Percentiles rank a stretch among this genome's conserved stretches.
phyloP scores from a whole-genome alignment of 176 grass and related monocot genomes.

The Themeda triandra region DNA sequence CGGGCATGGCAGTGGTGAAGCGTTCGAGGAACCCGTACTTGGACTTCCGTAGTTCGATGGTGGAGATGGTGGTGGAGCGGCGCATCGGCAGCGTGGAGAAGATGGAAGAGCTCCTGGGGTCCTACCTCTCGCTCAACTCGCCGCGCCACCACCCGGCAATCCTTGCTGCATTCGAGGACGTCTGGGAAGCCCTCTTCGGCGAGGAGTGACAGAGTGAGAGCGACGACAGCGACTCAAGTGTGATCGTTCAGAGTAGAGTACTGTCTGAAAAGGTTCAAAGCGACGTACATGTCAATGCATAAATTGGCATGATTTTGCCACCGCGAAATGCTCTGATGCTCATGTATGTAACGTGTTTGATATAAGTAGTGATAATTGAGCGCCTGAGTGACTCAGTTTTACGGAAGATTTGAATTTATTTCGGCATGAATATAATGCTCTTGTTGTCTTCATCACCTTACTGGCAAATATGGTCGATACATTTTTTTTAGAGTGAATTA shows the following conservation, averaged over 20 bases:
- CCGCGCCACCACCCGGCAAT: slow-evolving; percentile 70
- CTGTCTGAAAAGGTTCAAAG: not conserved
- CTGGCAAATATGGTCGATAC: not conserved
- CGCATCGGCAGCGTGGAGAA: slow-evolving; percentile 41
- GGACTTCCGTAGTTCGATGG: slow-evolving; percentile 95
- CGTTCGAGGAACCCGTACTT: slow-evolving; percentile 70
- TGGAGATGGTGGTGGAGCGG: slow-evolving; percentile 83
- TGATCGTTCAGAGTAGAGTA: not conserved
- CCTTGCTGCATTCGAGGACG: slow-evolving; percentile 76
- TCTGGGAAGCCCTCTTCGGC: slow-evolving; percentile 74
- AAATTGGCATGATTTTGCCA: slow-evolving; percentile 14
- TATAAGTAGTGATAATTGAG: not conserved
- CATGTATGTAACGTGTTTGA: not conserved
- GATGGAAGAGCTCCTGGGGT: slow-evolving; percentile 76
- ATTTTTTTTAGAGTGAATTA: too few species aligned
- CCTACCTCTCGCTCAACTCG: slow-evolving; percentile 78
- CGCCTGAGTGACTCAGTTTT: not conserved
- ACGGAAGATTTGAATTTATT: not conserved
- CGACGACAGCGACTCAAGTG: not conserved
- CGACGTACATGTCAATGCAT: slow-evolving; percentile 21
- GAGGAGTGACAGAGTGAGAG: not conserved
- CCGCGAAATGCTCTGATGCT: not conserved
- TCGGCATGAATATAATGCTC: not conserved
- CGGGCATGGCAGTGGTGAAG: slow-evolving; percentile 68
- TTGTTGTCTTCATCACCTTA: not conserved